Conservation (phyloP, 1,284 basidiomycete genomes). For the Ustilago loliicola region DNA sequence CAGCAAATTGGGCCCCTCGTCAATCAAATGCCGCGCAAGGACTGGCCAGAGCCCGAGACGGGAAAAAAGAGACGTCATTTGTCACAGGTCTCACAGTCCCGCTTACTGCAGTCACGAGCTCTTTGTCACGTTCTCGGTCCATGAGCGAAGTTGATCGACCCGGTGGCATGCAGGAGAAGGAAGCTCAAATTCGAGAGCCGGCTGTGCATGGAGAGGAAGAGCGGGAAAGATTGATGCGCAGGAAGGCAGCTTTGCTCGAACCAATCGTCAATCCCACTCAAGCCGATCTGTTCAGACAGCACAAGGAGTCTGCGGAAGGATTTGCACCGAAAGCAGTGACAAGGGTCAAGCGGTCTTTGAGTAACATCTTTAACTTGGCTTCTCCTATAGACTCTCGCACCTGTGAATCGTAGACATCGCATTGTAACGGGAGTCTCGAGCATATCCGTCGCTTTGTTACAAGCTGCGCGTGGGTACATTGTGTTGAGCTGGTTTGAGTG, state of each 20-base stretch:
- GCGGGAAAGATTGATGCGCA: neutral
- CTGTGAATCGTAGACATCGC: neutral
- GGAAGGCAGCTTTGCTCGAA: neutral
- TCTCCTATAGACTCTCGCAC: neutral
- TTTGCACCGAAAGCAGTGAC: neutral
- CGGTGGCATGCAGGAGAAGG: too few relatives aligned
- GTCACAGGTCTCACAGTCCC: neutral
- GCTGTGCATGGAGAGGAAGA: too few relatives aligned
- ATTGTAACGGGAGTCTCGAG: too few relatives aligned
- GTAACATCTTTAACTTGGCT: conserved; percentile 29
- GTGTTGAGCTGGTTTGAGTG: neutral
- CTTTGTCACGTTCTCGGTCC: neutral
- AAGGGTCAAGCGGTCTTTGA: conserved; percentile 27
- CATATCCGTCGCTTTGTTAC: too few relatives aligned
- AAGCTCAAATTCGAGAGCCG: too few relatives aligned
- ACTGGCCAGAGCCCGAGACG: too few relatives aligned
- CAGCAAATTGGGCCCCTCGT: conserved; percentile 2
- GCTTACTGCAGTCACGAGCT: neutral
- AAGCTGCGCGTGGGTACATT: too few relatives aligned
- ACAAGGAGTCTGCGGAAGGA: neutral
- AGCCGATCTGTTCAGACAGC: too few relatives aligned
- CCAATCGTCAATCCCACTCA: too few relatives aligned
- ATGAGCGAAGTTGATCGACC: neutral
- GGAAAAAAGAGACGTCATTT: neutral
- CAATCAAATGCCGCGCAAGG: neutral